Percentiles rank a stretch among this genome's conserved stretches.
Conservation (phyloP, 1,284 basidiomycete genomes). For the Ceratobasidium papillatum region DNA sequence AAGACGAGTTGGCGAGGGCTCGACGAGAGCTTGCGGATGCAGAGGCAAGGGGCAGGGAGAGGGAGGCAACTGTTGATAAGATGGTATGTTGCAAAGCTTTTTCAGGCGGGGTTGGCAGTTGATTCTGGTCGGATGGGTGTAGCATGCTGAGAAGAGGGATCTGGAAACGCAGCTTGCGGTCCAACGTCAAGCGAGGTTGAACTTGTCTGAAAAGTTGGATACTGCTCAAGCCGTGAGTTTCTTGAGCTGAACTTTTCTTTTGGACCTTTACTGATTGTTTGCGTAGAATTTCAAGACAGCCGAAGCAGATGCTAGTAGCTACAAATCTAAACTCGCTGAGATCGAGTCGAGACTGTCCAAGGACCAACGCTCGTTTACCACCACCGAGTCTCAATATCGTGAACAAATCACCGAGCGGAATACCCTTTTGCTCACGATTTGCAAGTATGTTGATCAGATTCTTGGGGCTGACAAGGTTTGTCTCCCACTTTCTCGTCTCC, state of each 20-base stretch:
- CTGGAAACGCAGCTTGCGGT: constrained; percentile 77
- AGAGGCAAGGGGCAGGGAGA: constrained; percentile 70
- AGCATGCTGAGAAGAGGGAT: constrained; percentile 80
- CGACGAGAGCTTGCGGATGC: constrained; percentile 76
- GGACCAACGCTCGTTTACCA: constrained; percentile 78
- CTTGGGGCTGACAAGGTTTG: constrained; percentile 86
- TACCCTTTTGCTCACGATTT: constrained; percentile 88
- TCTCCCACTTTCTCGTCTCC: constrained; percentile 45
- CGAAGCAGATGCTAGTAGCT: constrained; percentile 68
- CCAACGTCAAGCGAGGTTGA: constrained; percentile 84
- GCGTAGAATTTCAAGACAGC: constrained; percentile 62
- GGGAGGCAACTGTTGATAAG: constrained; percentile 74
- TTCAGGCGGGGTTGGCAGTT: neutral
- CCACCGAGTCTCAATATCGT: constrained; percentile 81
- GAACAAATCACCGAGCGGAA: constrained; percentile 93
- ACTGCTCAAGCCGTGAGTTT: constrained; percentile 59
- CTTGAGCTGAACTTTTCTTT: constrained; percentile 38
- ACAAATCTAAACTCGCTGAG: constrained; percentile 71
- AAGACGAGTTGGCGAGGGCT: constrained; percentile 80
- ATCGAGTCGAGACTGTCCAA: constrained; percentile 85
- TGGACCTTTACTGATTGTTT: neutral
- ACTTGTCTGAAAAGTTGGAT: constrained; percentile 89
- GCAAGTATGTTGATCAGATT: constrained; percentile 95
- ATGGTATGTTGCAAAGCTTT: constrained; percentile 58
- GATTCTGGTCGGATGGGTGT: neutral